Conservation (phyloP, 1,284 basidiomycete genomes). For the Ustilago trichophora region DNA sequence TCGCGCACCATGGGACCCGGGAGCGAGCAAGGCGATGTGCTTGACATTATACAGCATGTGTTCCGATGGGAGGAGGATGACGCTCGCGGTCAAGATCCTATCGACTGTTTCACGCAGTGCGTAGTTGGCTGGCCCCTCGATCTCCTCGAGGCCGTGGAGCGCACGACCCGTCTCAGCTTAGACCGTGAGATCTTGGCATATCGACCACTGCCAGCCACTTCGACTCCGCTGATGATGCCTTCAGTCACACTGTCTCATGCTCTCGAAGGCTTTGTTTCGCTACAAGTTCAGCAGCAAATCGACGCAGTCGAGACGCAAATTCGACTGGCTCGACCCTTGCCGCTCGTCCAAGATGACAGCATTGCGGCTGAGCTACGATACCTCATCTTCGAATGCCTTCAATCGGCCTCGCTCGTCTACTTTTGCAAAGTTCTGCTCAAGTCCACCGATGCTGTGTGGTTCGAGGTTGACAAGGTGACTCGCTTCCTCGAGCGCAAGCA, state of each 20-base stretch:
- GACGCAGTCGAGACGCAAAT: constrained; percentile 19
- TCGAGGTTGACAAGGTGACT: constrained; percentile 20
- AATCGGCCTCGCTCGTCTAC: constrained; percentile 19
- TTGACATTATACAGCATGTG: constrained; percentile 8
- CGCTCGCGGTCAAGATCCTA: neutral
- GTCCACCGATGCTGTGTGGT: constrained; percentile 18
- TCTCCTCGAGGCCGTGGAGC: constrained; percentile 25
- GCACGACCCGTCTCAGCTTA: constrained; percentile 1
- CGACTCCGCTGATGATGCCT: constrained; percentile 7
- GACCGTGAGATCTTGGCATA: constrained; percentile 2
- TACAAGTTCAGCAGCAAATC: constrained; percentile 10
- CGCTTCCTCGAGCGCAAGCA: constrained; percentile 22
- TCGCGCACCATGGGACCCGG: constrained; percentile 24
- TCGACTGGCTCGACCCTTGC: constrained; percentile 9
- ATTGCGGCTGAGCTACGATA: constrained; percentile 26
- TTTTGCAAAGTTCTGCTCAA: constrained; percentile 15
- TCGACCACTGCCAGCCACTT: neutral
- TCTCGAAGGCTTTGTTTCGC: constrained; percentile 2
- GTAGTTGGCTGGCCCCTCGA: constrained; percentile 30
- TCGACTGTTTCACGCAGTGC: constrained; percentile 21
- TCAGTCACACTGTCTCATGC: constrained; percentile 11
- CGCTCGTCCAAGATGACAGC: constrained; percentile 19
- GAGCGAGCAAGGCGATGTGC: constrained; percentile 7
- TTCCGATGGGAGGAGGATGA: constrained; percentile 17
- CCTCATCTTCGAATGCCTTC: constrained; percentile 25